phyloP scores from a whole-genome alignment of 2,329 filamentous ascomycete genomes.

The Fusarium sp. region DNA sequence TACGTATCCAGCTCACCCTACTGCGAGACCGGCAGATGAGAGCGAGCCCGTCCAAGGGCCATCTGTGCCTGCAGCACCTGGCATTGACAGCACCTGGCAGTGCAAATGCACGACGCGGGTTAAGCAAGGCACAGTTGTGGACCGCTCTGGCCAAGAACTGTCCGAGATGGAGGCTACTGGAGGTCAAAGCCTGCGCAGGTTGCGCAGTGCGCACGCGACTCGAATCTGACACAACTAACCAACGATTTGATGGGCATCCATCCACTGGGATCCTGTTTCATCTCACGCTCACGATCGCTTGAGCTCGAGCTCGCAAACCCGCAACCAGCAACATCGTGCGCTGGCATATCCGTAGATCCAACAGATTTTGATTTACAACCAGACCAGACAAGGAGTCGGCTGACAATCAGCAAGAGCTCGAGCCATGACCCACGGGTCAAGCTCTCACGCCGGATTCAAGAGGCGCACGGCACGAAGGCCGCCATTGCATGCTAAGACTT shows the following conservation, averaged over 20 bases:
- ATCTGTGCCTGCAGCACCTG: slow-evolving; percentile 19
- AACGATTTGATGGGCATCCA: neutral
- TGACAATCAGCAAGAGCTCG: neutral
- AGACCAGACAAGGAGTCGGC: neutral
- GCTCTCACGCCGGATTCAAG: neutral
- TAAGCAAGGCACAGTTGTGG: slow-evolving; percentile 4
- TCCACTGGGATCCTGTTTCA: neutral
- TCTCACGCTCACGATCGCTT: neutral
- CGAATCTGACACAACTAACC: slow-evolving; percentile 2
- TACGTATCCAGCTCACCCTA: slow-evolving; percentile 12
- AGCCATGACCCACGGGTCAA: neutral
- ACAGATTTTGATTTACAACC: neutral
- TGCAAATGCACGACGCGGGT: slow-evolving; percentile 8
- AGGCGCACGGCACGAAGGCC: slow-evolving; percentile 23
- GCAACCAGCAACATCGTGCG: neutral
- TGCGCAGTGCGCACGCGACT: slow-evolving; percentile 17
- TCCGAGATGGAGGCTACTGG: neutral
- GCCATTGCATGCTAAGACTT: slow-evolving; percentile 5
- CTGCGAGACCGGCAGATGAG: slow-evolving; percentile 36
- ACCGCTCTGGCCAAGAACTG: neutral
- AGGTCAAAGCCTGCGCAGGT: slow-evolving; percentile 2
- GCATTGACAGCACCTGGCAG: slow-evolving; percentile 34
- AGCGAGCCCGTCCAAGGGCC: slow-evolving; percentile 11
- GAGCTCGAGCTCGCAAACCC: neutral
- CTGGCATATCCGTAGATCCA: neutral